These are phyloP conservation scores for Auxenochlorella pyrenoidosa DNA, from an alignment of 139 green algal species.

Conservation along the genomic window DNA sequence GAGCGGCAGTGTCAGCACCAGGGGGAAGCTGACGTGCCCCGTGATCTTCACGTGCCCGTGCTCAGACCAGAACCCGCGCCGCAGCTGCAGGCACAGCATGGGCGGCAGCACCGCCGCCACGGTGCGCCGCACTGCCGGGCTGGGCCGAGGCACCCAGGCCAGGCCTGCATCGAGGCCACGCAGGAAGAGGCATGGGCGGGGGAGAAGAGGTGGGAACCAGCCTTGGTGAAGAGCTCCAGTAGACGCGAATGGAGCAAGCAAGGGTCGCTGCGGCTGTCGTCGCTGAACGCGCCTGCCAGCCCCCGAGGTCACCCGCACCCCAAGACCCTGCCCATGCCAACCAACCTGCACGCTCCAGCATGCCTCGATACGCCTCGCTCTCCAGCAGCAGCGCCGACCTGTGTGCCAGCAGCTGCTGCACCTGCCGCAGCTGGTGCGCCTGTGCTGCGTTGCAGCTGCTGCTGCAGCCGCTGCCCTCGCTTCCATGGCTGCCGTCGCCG, in stretches of 20 bases:
- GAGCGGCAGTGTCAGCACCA: background rate
- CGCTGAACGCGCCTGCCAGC: too few relatives aligned
- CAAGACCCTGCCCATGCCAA: background rate
- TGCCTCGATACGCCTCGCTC: background rate
- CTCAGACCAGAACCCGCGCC: conserved; percentile 13
- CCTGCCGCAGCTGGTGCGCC: background rate
- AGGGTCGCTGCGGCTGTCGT: too few relatives aligned
- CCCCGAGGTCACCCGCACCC: background rate
- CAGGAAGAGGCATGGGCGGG: background rate
- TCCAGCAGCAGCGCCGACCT: background rate
- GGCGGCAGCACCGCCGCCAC: conserved; percentile 8
- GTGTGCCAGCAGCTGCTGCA: background rate
- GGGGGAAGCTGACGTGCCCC: conserved; percentile 7
- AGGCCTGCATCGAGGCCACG: background rate
- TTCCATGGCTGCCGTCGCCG: background rate
- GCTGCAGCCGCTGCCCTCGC: background rate
- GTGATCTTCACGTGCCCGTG: conserved; percentile 24
- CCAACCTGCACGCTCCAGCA: conserved; percentile 1
- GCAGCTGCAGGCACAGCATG: conserved; percentile 42
- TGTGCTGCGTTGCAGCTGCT: background rate
- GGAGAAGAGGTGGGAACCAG: background rate
- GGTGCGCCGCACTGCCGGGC: background rate
- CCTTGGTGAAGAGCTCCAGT: too few relatives aligned
- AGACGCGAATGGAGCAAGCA: too few relatives aligned
- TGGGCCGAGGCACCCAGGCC: background rate